These are phyloP conservation scores for Boechera divaricarpa DNA, from an alignment of 345 rosid genomes.

Conservation along the genomic window DNA sequence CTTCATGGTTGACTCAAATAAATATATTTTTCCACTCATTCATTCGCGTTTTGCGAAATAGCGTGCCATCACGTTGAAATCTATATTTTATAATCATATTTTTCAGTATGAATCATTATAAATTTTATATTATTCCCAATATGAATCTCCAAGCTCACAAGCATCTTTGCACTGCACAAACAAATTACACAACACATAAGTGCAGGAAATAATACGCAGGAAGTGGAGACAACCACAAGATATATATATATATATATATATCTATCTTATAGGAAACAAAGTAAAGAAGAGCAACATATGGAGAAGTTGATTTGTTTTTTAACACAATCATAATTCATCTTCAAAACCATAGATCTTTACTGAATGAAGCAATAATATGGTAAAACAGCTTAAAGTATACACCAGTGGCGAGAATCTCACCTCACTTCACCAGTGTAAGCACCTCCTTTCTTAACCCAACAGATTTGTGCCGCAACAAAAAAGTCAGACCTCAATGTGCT, in stretches of 20 bases:
- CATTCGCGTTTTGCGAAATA: neutral
- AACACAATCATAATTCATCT: slow-evolving; percentile 1
- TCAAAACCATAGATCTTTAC: neutral
- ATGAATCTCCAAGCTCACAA: slow-evolving; percentile 56
- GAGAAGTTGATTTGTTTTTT: neutral
- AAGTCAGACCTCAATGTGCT: slow-evolving; percentile 67
- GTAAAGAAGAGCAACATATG: neutral
- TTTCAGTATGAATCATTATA: neutral
- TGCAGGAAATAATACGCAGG: neutral
- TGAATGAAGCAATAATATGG: neutral
- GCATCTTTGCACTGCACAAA: slow-evolving; percentile 85
- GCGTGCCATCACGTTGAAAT: slow-evolving; percentile 40
- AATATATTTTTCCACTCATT: neutral
- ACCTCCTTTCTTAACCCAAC: slow-evolving; percentile 97
- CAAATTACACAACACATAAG: slow-evolving; percentile 16
- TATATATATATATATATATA: neutral
- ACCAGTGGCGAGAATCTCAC: slow-evolving; percentile 38
- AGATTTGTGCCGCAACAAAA: slow-evolving; percentile 89
- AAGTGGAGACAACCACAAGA: neutral
- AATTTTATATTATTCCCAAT: neutral
- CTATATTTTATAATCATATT: neutral
- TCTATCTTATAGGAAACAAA: neutral
- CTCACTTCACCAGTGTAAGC: slow-evolving; percentile 97
- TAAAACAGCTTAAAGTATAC: neutral
- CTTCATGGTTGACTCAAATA: neutral